phyloP scores from a whole-genome alignment of 2,329 filamentous ascomycete genomes.

The Cercospora sp. region DNA sequence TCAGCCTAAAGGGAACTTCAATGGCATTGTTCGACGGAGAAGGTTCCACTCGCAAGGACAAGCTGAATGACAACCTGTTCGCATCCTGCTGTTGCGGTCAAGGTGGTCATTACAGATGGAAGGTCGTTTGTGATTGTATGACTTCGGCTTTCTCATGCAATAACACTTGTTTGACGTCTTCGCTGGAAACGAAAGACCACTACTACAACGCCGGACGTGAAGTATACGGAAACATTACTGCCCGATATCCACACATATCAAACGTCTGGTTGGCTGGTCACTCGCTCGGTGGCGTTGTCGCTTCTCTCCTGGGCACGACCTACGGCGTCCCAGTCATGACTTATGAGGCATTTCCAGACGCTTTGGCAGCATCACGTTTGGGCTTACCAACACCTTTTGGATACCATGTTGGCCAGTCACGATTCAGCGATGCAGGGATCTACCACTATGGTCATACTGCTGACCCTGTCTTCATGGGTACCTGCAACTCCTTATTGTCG shows the following conservation, averaged over 20 bases:
- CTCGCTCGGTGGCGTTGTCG: conserved; percentile 88
- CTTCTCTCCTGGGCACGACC: conserved; percentile 81
- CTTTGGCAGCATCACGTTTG: conserved; percentile 78
- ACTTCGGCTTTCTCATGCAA: conserved; percentile 87
- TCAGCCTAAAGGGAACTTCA: conserved; percentile 75
- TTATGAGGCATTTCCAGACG: conserved; percentile 90
- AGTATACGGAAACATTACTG: conserved; percentile 88
- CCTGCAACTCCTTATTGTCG: conserved; percentile 85
- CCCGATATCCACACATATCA: conserved; percentile 73
- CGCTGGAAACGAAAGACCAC: conserved; percentile 72
- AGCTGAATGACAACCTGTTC: conserved; percentile 95
- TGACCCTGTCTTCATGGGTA: conserved; percentile 91
- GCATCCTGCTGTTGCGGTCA: conserved; percentile 98
- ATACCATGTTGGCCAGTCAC: conserved; percentile 65
- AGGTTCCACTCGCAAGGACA: conserved; percentile 94
- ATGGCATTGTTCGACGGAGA: conserved; percentile 87
- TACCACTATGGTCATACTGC: conserved; percentile 95
- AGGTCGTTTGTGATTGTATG: conserved; percentile 90
- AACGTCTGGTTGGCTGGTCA: conserved; percentile 90
- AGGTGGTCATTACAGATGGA: conserved; percentile 85
- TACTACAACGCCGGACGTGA: conserved; percentile 90
- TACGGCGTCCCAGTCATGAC: conserved; percentile 87
- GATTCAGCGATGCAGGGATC: conserved; percentile 71
- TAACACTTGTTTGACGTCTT: conserved; percentile 78
- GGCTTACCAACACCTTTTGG: conserved; percentile 85